phyloP scores from a whole-genome alignment of 768 basidiomycete species.

The Rhizopogon vesiculosus region DNA sequence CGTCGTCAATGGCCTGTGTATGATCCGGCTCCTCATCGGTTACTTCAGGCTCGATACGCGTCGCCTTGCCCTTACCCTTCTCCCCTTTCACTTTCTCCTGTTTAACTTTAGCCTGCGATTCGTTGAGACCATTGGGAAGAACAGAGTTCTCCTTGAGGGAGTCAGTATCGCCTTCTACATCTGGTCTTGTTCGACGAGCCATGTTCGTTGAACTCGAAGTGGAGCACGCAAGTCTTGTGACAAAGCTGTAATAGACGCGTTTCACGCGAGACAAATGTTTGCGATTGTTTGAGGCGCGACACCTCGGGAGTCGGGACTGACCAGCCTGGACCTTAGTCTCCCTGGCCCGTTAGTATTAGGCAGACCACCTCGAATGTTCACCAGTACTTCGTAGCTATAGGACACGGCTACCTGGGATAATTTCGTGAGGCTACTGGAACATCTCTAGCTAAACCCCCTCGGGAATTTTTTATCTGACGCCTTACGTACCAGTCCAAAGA shows the following conservation, averaged over 20 bases:
- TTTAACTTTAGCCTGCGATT: conserved; percentile 20
- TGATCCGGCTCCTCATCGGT: conserved; percentile 19
- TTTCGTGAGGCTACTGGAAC: background rate
- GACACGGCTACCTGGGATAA: too few relatives aligned
- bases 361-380: background rate
- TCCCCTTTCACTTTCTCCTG: conserved; percentile 20
- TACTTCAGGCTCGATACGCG: conserved; percentile 19
- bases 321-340: too few relatives aligned
- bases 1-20: conserved; percentile 9
- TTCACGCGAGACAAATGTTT: background rate
- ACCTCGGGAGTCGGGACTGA: conserved; percentile 7
- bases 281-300: conserved; percentile 8
- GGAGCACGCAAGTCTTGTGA: background rate
- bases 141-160: conserved; percentile 28
- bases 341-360: too few relatives aligned
- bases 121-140: background rate
- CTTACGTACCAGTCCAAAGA: background rate
- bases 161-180: conserved; percentile 12
- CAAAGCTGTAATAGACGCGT: background rate
- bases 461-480: background rate
- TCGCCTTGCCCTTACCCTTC: conserved; percentile 26
- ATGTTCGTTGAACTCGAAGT: conserved; percentile 9
- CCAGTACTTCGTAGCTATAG: too few relatives aligned
- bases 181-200: conserved; percentile 23
- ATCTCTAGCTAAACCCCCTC: background rate